Base-by-base conservation (phyloP, 192 early-diverging fungal genomes). In the Mortierella alpina region DNA sequence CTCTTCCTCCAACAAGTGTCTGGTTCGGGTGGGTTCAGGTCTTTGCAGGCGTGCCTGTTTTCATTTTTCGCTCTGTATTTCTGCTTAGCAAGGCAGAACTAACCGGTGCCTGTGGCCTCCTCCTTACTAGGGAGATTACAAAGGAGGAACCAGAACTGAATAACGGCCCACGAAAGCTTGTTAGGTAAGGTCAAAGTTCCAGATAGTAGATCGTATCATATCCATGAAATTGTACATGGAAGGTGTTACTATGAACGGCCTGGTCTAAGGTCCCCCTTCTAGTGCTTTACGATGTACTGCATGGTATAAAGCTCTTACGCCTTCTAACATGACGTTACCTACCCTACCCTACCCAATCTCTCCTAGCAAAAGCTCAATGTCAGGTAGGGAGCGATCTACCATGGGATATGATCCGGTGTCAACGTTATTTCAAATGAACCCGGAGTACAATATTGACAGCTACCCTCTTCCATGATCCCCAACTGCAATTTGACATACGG, bases 1-100 rank as follows among this genome's bases (percentile, higher is more conserved):
- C 71, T 12, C 66, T 85, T 49, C 84, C 74, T 15, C 70, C 84
- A 54, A 82, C 65, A 12, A 77, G 44, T 64, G 53, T 72, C n/a
- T 78, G 84, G 84, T 85, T 82, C 63, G 80, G 74, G 84, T 85
- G 72, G 49, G 74, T 51, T 12, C 14, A 47, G 44, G 31, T 18
- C 58, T 17, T 31, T 8, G 9, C 31, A 44, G 17, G 41, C 44
- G 60, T 48, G 17, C 46, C 31, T 54, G 46, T 47, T 40, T n/a
- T 49, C 11, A 18, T 48, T 18, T 9, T 48, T 63, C 7, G 23
- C 15, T 44, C 11, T 57, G 22, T 20, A 0, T 17, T 53, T 14
- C 42, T 18, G n/a, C 3, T 46, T 51, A 60, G 17, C 15, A 22
- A 4, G 15, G 59, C 40, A 17, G 2, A 23, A 15, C 63, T 63